These are phyloP conservation scores for Escovopsis sp. DNA, from an alignment of 2,329 filamentous ascomycete genomes.

Conservation along the genomic window DNA sequence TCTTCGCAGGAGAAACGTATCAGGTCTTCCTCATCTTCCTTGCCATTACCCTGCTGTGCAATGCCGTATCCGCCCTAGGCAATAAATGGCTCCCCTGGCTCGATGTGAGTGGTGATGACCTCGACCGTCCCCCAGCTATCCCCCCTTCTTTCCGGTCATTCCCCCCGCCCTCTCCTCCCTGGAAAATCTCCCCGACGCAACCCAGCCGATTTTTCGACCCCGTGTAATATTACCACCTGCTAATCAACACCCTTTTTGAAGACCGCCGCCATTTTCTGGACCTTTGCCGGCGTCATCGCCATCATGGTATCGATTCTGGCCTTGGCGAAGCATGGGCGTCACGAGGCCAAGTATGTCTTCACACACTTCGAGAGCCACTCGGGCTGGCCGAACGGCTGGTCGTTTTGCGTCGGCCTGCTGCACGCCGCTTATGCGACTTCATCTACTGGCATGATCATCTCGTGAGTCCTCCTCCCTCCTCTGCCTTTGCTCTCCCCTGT, in stretches of 20 bases:
- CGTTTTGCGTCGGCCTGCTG: slow-evolving; percentile 56
- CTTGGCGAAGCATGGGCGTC: slow-evolving; percentile 53
- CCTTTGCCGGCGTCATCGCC: slow-evolving; percentile 53
- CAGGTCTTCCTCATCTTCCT: slow-evolving; percentile 60
- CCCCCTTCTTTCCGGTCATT: not conserved
- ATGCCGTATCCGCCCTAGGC: slow-evolving; percentile 49
- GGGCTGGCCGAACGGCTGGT: slow-evolving; percentile 57
- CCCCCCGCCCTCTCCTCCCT: too few relatives aligned
- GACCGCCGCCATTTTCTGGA: slow-evolving; percentile 62
- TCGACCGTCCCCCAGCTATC: not conserved
- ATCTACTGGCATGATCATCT: slow-evolving; percentile 67
- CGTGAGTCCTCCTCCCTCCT: slow-evolving; percentile 30
- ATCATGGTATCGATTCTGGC: slow-evolving; percentile 47
- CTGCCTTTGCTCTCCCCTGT: not conserved
- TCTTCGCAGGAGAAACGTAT: slow-evolving; percentile 38
- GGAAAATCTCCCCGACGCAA: too few relatives aligned
- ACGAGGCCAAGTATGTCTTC: slow-evolving; percentile 46
- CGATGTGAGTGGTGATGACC: slow-evolving; percentile 55
- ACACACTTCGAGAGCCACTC: slow-evolving; percentile 52
- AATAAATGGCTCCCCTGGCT: slow-evolving; percentile 52
- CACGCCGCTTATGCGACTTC: slow-evolving; percentile 62
- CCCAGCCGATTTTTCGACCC: too few relatives aligned
- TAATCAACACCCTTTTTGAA: slow-evolving; percentile 13
- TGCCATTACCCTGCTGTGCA: slow-evolving; percentile 47
- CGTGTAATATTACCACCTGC: not conserved